phyloP scores from a whole-genome alignment of 23 red algal species.

The Agarophyton chilense region DNA sequence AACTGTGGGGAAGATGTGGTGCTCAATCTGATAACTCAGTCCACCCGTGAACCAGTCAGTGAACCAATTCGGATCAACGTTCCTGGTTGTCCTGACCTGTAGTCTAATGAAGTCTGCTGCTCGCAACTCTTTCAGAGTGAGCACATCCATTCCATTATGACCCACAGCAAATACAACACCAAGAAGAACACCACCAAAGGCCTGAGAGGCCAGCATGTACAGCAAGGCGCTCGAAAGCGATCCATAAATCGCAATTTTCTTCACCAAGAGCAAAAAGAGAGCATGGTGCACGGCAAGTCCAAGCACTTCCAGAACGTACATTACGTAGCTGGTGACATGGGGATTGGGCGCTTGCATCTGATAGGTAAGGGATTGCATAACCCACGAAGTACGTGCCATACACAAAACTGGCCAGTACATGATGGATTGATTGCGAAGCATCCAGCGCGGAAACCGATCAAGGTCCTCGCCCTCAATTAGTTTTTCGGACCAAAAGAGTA shows the following conservation, averaged over 20 bases:
- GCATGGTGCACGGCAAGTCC: conserved; percentile 62
- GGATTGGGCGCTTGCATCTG: conserved; percentile 32
- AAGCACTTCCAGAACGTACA: conserved; percentile 53
- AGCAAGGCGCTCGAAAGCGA: conserved; percentile 15
- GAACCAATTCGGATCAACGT: conserved; percentile 70
- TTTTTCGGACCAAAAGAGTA: conserved; percentile 90
- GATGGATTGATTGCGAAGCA: conserved; percentile 72
- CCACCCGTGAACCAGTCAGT: conserved; percentile 82
- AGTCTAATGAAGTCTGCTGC: conserved; percentile 70
- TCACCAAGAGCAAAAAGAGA: conserved; percentile 34
- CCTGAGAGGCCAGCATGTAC: conserved; percentile 53
- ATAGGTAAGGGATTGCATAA: conserved; percentile 66
- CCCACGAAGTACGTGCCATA: conserved; percentile 77
- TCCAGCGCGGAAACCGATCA: conserved; percentile 56
- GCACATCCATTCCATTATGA: conserved; percentile 89
- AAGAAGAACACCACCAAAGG: conserved; percentile 72
- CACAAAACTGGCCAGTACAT: conserved; percentile 82
- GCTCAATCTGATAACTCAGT: conserved; percentile 86
- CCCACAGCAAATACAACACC: conserved; percentile 86
- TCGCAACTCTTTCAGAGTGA: conserved; percentile 67
- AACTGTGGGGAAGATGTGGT: conserved; percentile 86
- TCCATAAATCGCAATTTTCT: conserved; percentile 26
- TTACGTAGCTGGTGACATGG: conserved; percentile 11
- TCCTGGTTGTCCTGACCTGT: conserved; percentile 77
- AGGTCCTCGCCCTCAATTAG: conserved; percentile 83